phyloP scores from a whole-genome alignment of 2,329 filamentous ascomycete species.

The Hypoxylon sp. region DNA sequence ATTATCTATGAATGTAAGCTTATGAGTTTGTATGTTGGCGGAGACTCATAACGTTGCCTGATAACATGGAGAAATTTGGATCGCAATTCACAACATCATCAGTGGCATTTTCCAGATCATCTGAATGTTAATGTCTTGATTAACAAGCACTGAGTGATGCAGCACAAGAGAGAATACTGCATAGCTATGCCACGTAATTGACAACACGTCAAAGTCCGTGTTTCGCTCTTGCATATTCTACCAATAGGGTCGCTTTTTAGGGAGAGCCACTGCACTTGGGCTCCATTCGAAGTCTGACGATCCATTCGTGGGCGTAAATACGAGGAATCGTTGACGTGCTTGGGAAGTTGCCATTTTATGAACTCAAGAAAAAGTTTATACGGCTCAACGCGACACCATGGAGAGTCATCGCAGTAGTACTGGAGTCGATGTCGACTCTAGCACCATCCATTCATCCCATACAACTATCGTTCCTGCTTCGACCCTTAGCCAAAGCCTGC shows the following conservation, averaged over 20 bases:
- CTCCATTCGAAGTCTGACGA: slow-evolving; percentile 17
- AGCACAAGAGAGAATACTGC: not conserved
- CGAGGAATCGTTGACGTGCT: not conserved
- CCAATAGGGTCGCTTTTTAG: slow-evolving; percentile 31
- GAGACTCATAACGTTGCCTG: too few species aligned
- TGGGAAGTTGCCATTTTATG: not conserved
- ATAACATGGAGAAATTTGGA: too few species aligned
- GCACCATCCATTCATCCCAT: slow-evolving; percentile 4
- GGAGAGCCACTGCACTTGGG: slow-evolving; percentile 10
- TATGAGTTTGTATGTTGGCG: too few species aligned
- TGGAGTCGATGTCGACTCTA: slow-evolving; percentile 4
- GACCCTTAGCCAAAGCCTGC: not conserved
- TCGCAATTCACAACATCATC: slow-evolving; percentile 8
- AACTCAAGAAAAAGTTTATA: slow-evolving; percentile 1
- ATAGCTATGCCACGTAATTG: slow-evolving; percentile 39
- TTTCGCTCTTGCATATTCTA: slow-evolving; percentile 26
- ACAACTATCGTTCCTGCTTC: not conserved
- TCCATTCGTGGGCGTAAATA: slow-evolving; percentile 26
- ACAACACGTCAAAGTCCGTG: slow-evolving; percentile 34
- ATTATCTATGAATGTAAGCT: too few species aligned
- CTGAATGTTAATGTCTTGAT: slow-evolving; percentile 1
- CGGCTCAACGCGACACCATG: slow-evolving; percentile 16
- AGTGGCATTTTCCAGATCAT: not conserved
- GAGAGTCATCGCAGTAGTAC: not conserved
- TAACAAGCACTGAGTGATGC: slow-evolving; percentile 23